Conservation (phyloP, 768 basidiomycete species). For the Artomyces pyxidatus region DNA sequence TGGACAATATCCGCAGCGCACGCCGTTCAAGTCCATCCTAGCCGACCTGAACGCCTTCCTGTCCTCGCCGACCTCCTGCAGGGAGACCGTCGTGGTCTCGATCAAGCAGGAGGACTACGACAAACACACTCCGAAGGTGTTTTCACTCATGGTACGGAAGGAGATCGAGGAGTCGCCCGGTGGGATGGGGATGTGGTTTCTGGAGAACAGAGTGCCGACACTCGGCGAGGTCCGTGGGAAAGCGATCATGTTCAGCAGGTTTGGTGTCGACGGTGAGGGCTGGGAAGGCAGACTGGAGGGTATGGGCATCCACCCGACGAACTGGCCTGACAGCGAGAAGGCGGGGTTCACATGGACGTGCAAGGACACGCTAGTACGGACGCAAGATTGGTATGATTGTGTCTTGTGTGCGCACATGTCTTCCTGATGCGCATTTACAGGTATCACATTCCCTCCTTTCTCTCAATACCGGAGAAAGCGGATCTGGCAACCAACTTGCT, state of each 20-base stretch:
- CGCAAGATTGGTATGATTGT: slow-evolving; percentile 73
- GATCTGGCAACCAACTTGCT: slow-evolving; percentile 47
- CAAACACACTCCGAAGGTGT: slow-evolving; percentile 35
- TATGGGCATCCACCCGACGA: slow-evolving; percentile 79
- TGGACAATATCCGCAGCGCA: slow-evolving; percentile 62
- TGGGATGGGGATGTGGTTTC: slow-evolving; percentile 61
- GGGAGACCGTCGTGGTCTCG: slow-evolving; percentile 78
- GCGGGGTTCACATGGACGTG: slow-evolving; percentile 75
- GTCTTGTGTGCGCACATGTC: no score
- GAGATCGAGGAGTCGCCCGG: slow-evolving; percentile 53
- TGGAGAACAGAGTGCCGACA: slow-evolving; percentile 71
- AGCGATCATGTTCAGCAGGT: slow-evolving; percentile 79
- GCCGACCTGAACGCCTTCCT: slow-evolving; percentile 56
- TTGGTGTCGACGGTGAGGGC: slow-evolving; percentile 58
- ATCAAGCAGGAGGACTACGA: slow-evolving; percentile 82
- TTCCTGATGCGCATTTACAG: slow-evolving; percentile 32
- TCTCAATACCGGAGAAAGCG: slow-evolving; percentile 80
- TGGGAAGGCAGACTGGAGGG: slow-evolving; percentile 67
- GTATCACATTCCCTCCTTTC: slow-evolving; percentile 75
- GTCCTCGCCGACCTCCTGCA: slow-evolving; percentile 40
- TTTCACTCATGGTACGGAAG: slow-evolving; percentile 58
- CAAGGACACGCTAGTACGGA: slow-evolving; percentile 58
- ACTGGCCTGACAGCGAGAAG: slow-evolving; percentile 76
- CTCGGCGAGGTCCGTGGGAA: slow-evolving; percentile 84
- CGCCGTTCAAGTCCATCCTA: slow-evolving; percentile 62